Percentiles rank a stretch among this genome's conserved stretches.
Conservation (phyloP, 257 asterid species). For the Gentiana macrophylla region DNA sequence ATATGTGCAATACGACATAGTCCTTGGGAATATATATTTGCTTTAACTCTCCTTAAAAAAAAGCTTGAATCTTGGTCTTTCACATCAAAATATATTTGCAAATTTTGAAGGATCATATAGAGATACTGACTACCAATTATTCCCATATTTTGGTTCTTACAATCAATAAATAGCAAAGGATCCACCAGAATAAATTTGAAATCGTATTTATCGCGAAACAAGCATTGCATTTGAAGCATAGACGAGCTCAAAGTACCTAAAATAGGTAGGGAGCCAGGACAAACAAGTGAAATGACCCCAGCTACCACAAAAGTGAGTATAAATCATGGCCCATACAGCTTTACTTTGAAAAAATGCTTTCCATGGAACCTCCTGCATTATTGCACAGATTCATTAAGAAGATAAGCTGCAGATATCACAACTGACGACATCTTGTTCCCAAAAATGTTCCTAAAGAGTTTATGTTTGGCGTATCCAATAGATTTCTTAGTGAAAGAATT, state of each 20-base stretch:
- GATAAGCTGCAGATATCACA: no score
- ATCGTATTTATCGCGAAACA: background rate
- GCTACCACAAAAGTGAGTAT: constrained; percentile 95
- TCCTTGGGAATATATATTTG: background rate
- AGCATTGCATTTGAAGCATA: background rate
- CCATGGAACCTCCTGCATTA: constrained; percentile 87
- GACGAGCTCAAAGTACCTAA: constrained; percentile 47
- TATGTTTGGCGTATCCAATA: no score
- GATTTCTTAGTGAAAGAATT: no score
- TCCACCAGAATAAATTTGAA: background rate
- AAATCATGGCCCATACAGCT: constrained; percentile 99
- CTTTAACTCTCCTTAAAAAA: background rate
- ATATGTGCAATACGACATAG: background rate
- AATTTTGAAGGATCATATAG: no score
- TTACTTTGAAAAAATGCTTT: constrained; percentile 67
- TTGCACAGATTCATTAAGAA: background rate
- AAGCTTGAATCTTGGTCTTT: background rate
- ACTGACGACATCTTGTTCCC: no score
- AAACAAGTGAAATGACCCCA: constrained; percentile 97
- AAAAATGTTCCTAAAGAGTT: no score
- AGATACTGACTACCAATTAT: no score
- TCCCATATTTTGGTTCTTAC: no score
- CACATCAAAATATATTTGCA: background rate
- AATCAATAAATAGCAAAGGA: background rate
- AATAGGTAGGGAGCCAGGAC: constrained; percentile 96